A percentile compares a stretch with the other conserved stretches of the same genome.
Evolutionary conservation across 1,284 basidiomycete genomes (phyloP).

Genomic region (Abortiporus biennis): DNA sequence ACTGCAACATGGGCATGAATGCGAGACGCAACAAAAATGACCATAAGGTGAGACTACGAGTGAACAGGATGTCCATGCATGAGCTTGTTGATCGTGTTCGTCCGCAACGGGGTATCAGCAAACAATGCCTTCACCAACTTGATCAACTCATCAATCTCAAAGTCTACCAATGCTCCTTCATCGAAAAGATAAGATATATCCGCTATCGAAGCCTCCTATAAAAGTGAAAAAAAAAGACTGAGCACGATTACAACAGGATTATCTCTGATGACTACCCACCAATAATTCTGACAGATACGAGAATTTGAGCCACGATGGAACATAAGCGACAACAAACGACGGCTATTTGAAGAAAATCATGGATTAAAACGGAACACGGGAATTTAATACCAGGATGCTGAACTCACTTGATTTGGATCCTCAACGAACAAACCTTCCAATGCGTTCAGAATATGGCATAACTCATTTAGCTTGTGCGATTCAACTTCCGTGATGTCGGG

Average conservation of each 20-base stretch:
- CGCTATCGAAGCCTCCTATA: constrained; percentile 84
- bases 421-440: constrained; percentile 80
- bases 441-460: constrained; percentile 75
- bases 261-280: constrained; percentile 39
- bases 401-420: constrained; percentile 47
- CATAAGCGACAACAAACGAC: constrained; percentile 69
- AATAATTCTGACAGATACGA: constrained; percentile 88
- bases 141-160: constrained; percentile 78
- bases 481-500: constrained; percentile 91
- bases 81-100: constrained; percentile 74
- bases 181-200: constrained; percentile 94
- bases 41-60: no score
- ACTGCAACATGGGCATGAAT: no score
- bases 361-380: not conserved
- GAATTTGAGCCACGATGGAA: constrained; percentile 93
- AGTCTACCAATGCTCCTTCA: constrained; percentile 88
- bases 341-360: constrained; percentile 32
- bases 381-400: no score
- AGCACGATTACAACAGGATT: constrained; percentile 8
- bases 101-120: constrained; percentile 81
- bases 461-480: constrained; percentile 76
- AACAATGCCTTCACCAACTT: constrained; percentile 85
- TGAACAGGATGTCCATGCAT: constrained; percentile 47
- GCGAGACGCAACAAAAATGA: no score
- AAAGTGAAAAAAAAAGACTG: constrained; percentile 6